Percentiles rank a stretch among this genome's conserved stretches.
phyloP scores from a whole-genome alignment of 2,329 filamentous ascomycete species.

The Aspergillus persii region DNA sequence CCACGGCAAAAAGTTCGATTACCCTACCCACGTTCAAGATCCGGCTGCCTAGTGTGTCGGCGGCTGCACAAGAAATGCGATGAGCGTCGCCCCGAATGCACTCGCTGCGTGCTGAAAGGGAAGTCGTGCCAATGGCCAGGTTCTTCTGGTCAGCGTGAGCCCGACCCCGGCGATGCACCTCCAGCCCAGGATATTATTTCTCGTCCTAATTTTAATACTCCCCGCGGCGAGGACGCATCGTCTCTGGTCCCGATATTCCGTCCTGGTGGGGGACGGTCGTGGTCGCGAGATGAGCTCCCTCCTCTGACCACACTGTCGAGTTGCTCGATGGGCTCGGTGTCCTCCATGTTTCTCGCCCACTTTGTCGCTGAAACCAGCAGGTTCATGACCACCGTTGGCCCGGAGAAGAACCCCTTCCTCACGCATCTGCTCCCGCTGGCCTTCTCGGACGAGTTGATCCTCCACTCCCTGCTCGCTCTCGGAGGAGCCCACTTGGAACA shows the following conservation, averaged over 20 bases:
- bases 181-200: too few species aligned
- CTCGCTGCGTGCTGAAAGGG: background rate
- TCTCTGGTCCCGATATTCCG: background rate
- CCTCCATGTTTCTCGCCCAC: background rate
- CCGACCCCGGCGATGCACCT: too few species aligned
- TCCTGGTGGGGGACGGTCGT: background rate
- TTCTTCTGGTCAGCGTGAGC: too few species aligned
- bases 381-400: background rate
- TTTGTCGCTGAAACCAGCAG: background rate
- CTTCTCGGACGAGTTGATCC: background rate
- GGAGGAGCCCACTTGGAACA: background rate
- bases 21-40: background rate
- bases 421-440: background rate
- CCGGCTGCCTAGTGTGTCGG: conserved; percentile 1
- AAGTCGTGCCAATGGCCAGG: background rate
- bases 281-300: background rate
- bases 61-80: conserved; percentile 1
- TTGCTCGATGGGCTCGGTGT: background rate
- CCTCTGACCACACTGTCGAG: too few species aligned
- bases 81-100: background rate
- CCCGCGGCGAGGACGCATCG: background rate
- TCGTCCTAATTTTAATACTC: background rate
- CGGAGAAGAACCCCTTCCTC: background rate
- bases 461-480: background rate
- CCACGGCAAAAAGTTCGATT: background rate